A percentile compares a stretch with the other conserved stretches of the same genome.
phyloP scores from a whole-genome alignment of 345 rosid genomes.

The Salix brachista region DNA sequence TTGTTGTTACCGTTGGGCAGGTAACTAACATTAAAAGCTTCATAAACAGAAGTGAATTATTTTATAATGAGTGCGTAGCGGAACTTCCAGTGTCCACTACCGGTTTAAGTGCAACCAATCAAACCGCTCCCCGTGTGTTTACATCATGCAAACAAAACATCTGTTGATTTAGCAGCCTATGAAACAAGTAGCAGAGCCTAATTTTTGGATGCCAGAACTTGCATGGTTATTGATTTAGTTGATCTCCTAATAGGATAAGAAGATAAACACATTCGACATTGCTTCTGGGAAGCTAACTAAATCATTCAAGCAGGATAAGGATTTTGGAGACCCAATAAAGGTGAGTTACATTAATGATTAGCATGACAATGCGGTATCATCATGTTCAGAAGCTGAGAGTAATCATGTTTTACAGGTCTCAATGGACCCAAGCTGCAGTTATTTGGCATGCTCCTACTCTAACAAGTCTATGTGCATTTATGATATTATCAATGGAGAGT shows the following conservation, averaged over 20 bases:
- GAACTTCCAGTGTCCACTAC: background rate
- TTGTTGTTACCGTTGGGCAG: conserved; percentile 78
- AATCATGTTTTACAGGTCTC: conserved; percentile 45
- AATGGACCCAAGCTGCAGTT: conserved; percentile 77
- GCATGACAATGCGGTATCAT: conserved; percentile 10
- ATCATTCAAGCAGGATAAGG: conserved; percentile 69
- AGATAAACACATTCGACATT: conserved; percentile 58
- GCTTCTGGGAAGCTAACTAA: conserved; percentile 60
- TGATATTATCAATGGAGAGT: conserved; percentile 57
- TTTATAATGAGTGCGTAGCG: background rate
- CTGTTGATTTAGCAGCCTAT: background rate
- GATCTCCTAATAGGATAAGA: conserved; percentile 56
- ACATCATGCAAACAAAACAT: background rate
- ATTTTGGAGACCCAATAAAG: conserved; percentile 73
- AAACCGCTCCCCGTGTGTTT: too few relatives aligned
- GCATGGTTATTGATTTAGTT: conserved; percentile 13
- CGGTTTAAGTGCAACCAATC: too few relatives aligned
- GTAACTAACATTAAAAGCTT: conserved; percentile 32
- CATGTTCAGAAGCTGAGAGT: conserved; percentile 18
- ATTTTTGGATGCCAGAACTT: conserved; percentile 4
- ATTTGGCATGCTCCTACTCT: conserved; percentile 66
- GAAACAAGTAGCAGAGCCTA: background rate
- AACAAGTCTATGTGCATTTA: conserved; percentile 65
- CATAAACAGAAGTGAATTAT: background rate
- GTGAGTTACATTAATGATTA: conserved; percentile 36